Percentiles rank a stretch among this genome's conserved stretches.
Conservation (phyloP, 1,284 basidiomycete species). For the Omphalotus olearius region DNA sequence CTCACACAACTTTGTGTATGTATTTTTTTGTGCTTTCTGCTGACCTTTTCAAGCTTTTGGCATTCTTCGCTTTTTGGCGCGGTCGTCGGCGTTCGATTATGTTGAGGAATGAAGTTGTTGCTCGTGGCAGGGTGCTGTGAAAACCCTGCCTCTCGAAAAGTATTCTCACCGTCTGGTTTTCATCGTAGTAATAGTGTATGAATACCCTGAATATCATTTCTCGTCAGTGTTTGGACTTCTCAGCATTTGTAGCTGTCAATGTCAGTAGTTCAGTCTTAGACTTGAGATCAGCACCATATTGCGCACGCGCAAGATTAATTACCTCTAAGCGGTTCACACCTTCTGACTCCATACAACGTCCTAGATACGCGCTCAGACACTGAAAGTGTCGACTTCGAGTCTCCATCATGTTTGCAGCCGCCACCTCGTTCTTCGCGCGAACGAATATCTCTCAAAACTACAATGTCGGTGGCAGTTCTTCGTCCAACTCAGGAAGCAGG, state of each 20-base stretch:
- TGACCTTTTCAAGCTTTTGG: conserved; percentile 9
- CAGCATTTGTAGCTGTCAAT: no score
- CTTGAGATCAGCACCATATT: no score
- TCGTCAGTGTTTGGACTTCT: no score
- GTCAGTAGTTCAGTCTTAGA: no score
- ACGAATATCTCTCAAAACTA: conserved; percentile 86
- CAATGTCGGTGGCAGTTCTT: conserved; percentile 45
- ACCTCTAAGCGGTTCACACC: no score
- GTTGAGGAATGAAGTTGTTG: no score
- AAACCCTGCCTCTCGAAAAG: no score
- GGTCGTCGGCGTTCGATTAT: no score
- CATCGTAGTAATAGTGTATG: neutral
- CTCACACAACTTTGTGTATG: conserved; percentile 2
- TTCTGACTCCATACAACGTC: neutral
- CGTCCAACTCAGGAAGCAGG: conserved; percentile 42
- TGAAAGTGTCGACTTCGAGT: neutral
- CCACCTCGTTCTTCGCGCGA: conserved; percentile 85
- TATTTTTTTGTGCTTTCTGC: neutral
- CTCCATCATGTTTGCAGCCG: conserved; percentile 75
- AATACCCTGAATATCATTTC: neutral
- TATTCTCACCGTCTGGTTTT: no score
- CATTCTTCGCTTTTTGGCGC: no score
- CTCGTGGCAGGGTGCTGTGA: neutral
- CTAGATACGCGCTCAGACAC: neutral
- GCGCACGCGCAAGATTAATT: no score